Evolutionary conservation across 306 rosid genomes (phyloP).

Genomic region (Aeschynomene evenia): DNA sequence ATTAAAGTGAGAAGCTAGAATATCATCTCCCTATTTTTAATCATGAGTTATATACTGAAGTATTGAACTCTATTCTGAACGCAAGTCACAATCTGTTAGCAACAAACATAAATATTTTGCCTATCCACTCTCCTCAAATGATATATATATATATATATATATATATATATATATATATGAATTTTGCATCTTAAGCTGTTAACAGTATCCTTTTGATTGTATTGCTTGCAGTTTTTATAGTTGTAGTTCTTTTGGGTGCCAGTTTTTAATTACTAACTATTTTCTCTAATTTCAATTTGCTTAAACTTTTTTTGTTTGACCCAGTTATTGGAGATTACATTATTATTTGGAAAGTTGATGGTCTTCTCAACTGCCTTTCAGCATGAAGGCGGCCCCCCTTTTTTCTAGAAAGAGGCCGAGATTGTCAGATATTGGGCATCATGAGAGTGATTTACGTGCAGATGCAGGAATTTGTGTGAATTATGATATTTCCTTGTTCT

Average conservation of each 20-base stretch:
- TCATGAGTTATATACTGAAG: neutral
- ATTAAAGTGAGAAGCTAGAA: neutral
- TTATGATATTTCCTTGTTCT: constrained; percentile 25
- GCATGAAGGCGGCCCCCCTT: constrained; percentile 19
- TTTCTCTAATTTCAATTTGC: neutral
- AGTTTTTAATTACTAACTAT: neutral
- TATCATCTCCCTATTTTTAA: neutral
- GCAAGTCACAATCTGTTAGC: neutral
- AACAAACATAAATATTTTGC: neutral
- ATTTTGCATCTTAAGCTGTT: neutral
- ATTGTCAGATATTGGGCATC: constrained; percentile 28
- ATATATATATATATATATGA: too few relatives aligned
- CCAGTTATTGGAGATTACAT: neutral
- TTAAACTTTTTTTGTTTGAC: neutral
- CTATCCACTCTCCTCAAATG: neutral
- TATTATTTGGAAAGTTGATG: constrained; percentile 32
- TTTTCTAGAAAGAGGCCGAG: constrained; percentile 36
- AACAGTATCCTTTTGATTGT: neutral
- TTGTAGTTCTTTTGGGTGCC: neutral
- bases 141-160: too few relatives aligned
- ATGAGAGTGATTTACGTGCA: constrained; percentile 29
- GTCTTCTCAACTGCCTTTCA: constrained; percentile 37
- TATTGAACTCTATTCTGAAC: neutral
- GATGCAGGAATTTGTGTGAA: constrained; percentile 21
- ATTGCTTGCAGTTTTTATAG: neutral